phyloP scores from a whole-genome alignment of 768 basidiomycete species.

The Tulasnella sp. region DNA sequence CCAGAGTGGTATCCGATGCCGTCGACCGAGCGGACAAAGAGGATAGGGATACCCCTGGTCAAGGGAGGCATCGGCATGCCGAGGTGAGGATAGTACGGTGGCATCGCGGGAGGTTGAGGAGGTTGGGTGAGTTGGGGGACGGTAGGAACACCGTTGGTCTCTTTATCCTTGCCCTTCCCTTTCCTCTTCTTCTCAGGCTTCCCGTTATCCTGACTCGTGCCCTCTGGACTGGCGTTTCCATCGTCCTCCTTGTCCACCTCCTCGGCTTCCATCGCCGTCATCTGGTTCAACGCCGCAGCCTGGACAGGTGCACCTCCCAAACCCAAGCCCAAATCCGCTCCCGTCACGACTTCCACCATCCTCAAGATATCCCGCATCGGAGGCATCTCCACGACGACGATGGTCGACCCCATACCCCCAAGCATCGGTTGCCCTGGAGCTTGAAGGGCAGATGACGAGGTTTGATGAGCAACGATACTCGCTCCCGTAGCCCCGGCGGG shows the following conservation, averaged over 20 bases:
- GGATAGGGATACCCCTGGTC: slow-evolving; percentile 40
- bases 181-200: background rate
- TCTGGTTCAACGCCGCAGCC: background rate
- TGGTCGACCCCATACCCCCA: slow-evolving; percentile 39
- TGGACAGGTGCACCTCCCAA: background rate
- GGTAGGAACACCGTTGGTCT: slow-evolving; percentile 23
- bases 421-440: slow-evolving; percentile 13
- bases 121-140: background rate
- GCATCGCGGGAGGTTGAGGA: background rate
- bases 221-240: slow-evolving; percentile 7
- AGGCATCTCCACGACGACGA: slow-evolving; percentile 81
- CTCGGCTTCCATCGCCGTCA: background rate
- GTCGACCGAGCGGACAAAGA: slow-evolving; percentile 72
- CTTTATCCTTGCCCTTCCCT: slow-evolving; percentile 23
- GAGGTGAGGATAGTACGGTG: slow-evolving; percentile 5
- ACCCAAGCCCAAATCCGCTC: background rate
- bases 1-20: slow-evolving; percentile 88
- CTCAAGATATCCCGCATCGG: slow-evolving; percentile 62
- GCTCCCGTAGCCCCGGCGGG: slow-evolving; percentile 1
- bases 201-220: background rate
- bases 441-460: slow-evolving; percentile 6
- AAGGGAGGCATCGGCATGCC: background rate
- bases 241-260: background rate
- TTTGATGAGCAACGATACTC: slow-evolving; percentile 4
- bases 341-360: slow-evolving; percentile 56